Base-by-base conservation (phyloP, 352 stramenopile genomes). In the Phytopythium aichiense region DNA sequence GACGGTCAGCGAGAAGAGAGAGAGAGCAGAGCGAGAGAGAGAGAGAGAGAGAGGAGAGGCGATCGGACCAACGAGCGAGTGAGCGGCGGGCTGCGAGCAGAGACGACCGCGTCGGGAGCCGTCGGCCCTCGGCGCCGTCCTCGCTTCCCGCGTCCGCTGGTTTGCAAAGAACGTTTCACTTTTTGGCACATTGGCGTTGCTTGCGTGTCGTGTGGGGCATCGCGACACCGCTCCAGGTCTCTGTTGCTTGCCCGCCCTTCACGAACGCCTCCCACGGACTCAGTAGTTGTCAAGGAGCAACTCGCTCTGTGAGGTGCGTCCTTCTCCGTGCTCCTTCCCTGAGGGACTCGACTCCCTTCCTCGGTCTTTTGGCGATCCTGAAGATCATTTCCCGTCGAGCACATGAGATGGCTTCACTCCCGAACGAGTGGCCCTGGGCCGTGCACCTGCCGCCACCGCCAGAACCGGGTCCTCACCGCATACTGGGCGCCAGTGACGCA, bases 1-100 rank as follows among this genome's bases (percentile, higher is more conserved):
- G 64, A 73, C 57, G 64, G 64, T 12, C 38, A 58, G 66, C 63
- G 53, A 49, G 58, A 58, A 53, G 55, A 54, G 65, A 56, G 43
- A 67, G 51, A 59, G 55, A 42, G 58, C 5, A 60, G 56, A 49
- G 59, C 25, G 15, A 57, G 28, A 42, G 63, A 25, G 46, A 60
- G 67, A 33, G 60, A 53, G 37, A 31, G 52, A 49, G 60, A 40
- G 35, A 15, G 12, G 11, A 58, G 30, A 43, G 61, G n/a, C n/a
- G 42, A 25, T 25, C 20, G 42, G n/a, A 15, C 18, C 1, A 65
- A 55, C 57, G 66, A 61, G 48, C 57, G 63, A 67, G 45, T 70
- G 69, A 68, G 70, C n/a, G 33, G 38, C n/a, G n/a, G n/a, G 52
- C n/a, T 20, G 38, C 40, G 35, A 3, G 37, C 40, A 15, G 55